Base-by-base conservation (phyloP, 2,329 filamentous ascomycete species). In the Cladosporium cucumerinum region DNA sequence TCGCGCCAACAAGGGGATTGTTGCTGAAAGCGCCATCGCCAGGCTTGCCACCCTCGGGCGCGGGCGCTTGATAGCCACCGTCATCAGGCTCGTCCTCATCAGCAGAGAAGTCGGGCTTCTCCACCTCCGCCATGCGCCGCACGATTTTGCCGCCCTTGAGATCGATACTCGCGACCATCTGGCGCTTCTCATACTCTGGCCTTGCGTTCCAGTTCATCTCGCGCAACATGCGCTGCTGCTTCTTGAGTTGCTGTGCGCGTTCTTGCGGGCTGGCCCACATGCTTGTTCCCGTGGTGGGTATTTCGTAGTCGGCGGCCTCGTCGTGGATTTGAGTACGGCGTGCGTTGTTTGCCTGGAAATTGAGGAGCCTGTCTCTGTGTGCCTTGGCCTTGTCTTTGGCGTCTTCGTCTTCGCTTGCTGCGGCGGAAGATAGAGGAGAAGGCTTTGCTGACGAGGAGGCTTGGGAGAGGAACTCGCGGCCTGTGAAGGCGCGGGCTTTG, bases 241-340 rank as follows among this genome's bases (percentile, higher is more conserved):
- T 85, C 78, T 94, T 96, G 65, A 97, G 80, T 75, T 95, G 92
- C 69, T 88, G 82, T 0, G 93, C 93, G 49, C 93, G 85, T 76
- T 96, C 92, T 68, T 91, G 88, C 0, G 93, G 92, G 18, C 82
- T 92, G 58, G 92, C 90, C 93, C 93, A 97, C 80, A 95, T 89
- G 70, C 86, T 92, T 5, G 85, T 82, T 6, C 87, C 86, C 34
- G 80, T 76, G 72, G 61, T 81, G 0, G 87, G 86, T 0, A 86
- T 86, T 69, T 91, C 88, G 68, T 86, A 89, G 72, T 91, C 89
- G 1, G 88, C 87, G 0, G 92, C 93, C 78, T 97, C 93, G 72
- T 97, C 93, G 43, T 92, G 86, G 18, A 97, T 89, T 18, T 88
- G 91, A 1, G 93, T 97, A 51, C 93, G 84, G 66, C 86, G 86